phyloP scores from a whole-genome alignment of 108 stramenopile species.

The Stephanodiscus triporus region DNA sequence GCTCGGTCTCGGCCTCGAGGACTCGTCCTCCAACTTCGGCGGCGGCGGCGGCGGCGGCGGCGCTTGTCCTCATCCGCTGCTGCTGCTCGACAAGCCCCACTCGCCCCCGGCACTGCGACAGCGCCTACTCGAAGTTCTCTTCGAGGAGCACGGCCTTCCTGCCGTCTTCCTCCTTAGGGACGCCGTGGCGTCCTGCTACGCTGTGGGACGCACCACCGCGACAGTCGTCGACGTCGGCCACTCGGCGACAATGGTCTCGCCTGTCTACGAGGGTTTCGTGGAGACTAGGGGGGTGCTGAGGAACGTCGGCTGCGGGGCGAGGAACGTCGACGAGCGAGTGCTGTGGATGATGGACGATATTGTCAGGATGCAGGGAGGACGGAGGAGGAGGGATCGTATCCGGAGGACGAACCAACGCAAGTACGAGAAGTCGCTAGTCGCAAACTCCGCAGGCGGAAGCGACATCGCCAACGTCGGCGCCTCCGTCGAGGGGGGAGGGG shows the following conservation, averaged over 20 bases:
- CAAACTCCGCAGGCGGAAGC: background rate
- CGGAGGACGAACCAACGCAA: conserved; percentile 34
- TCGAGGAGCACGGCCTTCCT: conserved; percentile 82
- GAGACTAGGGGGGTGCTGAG: conserved; percentile 73
- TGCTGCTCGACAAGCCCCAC: conserved; percentile 80
- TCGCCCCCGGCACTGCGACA: conserved; percentile 84
- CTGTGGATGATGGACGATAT: conserved; percentile 71
- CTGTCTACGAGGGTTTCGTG: conserved; percentile 88
- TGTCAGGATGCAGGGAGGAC: conserved; percentile 47
- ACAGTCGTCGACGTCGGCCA: conserved; percentile 86
- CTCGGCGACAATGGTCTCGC: conserved; percentile 75
- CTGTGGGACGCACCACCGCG: conserved; percentile 80
- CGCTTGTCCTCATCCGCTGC: conserved; percentile 56
- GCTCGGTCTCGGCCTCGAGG: conserved; percentile 18
- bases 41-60: too few relatives aligned
- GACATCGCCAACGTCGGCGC: background rate
- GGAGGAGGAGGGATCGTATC: conserved; percentile 43
- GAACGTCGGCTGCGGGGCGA: conserved; percentile 58
- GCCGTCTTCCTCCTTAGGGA: conserved; percentile 90
- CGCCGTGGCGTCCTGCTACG: conserved; percentile 82
- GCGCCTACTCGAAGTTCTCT: conserved; percentile 66
- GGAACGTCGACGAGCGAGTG: conserved; percentile 60
- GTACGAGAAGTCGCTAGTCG: background rate
- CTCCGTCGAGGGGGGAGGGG: background rate
- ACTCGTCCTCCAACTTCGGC: background rate